Base-by-base conservation (phyloP, 148 eudicot genomes). In the Dysphania ambrosioides region DNA sequence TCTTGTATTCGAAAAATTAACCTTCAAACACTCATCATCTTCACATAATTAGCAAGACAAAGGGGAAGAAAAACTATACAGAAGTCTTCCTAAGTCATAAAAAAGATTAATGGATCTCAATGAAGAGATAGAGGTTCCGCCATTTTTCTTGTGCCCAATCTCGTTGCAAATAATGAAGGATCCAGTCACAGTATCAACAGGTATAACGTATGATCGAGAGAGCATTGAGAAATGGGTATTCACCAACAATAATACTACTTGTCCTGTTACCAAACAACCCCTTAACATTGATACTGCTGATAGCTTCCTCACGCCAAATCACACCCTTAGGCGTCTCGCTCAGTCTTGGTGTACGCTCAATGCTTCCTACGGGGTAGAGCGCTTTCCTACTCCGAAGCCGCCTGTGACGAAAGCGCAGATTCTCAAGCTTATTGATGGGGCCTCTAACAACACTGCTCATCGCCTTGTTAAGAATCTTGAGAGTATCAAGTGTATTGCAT, bases 261-360 rank as follows among this genome's bases (percentile, higher is more conserved):
- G 98, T 58, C 98, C 98, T 0, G 89, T 83, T 13, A 91, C 98
- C 35, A 93, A 89, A 83, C 97, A 91, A 74, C 72, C 68, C 26
- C 81, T 93, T 29, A 65, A 60, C 26, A 36, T 10, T 5, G 80
- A 84, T 18, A 56, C 36, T 1, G 77, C 26, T 6, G 81, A 74
- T 15, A 38, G 4, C 63, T 63, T 63, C 40, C 72, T 93, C 16
- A 93, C 87, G 53, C 98, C 98, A 0, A 93, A 93, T 85, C 90
- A 88, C 80, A 93, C 93, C 13, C 84, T 93, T 35, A 83, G 97
- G 24, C 83, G 98, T 0, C 42, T 91, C 24, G 89, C 91, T 76
- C 98, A 93, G 64, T 86, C 92, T 0, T 93, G 98, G 98, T 91
- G 97, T 83, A 88, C 91, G 29, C 83, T 91, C 79, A 85, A 92